Base-by-base conservation (phyloP, 2,329 filamentous ascomycete species). In the Hymenoscyphus infarciens region DNA sequence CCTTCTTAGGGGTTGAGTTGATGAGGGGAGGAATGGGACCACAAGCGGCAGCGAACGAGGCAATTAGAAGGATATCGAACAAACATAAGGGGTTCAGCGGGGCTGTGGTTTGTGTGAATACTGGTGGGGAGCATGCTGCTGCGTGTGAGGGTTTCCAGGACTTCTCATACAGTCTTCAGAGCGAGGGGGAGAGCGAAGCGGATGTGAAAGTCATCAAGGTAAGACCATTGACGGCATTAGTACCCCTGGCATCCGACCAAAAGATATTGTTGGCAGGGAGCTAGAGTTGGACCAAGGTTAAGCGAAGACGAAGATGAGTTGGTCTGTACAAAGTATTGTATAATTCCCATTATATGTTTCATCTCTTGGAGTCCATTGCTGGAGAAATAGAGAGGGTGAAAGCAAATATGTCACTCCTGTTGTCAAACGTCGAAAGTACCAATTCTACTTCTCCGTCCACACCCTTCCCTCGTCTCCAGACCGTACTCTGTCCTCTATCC, bases 191-290 rank as follows among this genome's bases (percentile, higher is more conserved):
- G 2, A 39, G 56, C 35, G 56, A 57, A 42, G 35, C 27, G n/a
- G 31, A 57, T 25, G 56, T 57, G 33, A 35, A 25, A 5, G n/a
- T 57, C 16, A 57, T 57, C 56, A 55, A 55, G 31, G n/a, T 55
- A 7, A 19, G n/a, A 19, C 53, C 53, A 33, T 29, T 55, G 53
- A 55, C 53, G n/a, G 8, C 42, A 49, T 22, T 49, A 10, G 42
- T 11, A 6, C 2, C 19, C 5, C 11, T 13, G n/a, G 19, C 7
- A 11, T 22, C 42, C 1, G 1, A 49, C 13, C 42, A 49, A 25
- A 19, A 49, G 7, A 22, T 49, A 15, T 5, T 22, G 4, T 49
- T 22, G 3, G 7, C 8, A 1, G 19, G 10, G 25, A 35, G 33
- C 33, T 35, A 35, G 8, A 35, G 10, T 15, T 31, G 15, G 39